These are phyloP conservation scores for Colletotrichum sp. DNA, from an alignment of 2,329 filamentous ascomycete genomes.

Conservation along the genomic window DNA sequence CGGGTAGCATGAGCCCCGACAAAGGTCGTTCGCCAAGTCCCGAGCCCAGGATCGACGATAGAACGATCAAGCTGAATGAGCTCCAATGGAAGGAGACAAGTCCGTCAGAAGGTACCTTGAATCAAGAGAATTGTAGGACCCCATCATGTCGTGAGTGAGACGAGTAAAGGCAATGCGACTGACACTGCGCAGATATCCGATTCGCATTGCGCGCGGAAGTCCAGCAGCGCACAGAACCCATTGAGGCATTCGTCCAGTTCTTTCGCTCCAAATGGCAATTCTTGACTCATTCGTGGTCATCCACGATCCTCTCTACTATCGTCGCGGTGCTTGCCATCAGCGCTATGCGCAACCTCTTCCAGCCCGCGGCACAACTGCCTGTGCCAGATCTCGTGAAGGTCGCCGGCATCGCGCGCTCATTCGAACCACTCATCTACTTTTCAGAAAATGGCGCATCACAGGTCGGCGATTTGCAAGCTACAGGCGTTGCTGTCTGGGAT, in stretches of 20 bases:
- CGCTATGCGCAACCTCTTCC: conserved; percentile 69
- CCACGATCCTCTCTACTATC: conserved; percentile 66
- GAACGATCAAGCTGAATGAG: conserved; percentile 41
- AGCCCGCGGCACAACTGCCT: conserved; percentile 69
- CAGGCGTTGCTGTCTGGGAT: conserved; percentile 93
- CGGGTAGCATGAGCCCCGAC: conserved; percentile 61
- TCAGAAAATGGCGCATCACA: conserved; percentile 88
- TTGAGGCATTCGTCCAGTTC: conserved; percentile 74
- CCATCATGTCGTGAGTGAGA: neutral
- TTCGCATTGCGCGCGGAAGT: conserved; percentile 89
- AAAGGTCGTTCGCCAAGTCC: conserved; percentile 54
- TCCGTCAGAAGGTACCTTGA: conserved; percentile 25
- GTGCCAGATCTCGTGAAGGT: conserved; percentile 91
- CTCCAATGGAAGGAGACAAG: conserved; percentile 31
- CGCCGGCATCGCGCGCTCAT: conserved; percentile 85
- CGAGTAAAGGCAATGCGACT: conserved; percentile 17
- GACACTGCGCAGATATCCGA: conserved; percentile 71
- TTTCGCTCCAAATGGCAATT: conserved; percentile 63
- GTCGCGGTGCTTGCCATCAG: conserved; percentile 69
- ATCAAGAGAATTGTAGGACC: conserved; percentile 55
- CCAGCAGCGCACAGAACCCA: conserved; percentile 83
- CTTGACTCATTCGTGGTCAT: conserved; percentile 73
- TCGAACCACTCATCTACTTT: conserved; percentile 94
- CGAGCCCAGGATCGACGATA: conserved; percentile 46
- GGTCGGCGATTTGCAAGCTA: conserved; percentile 87